A percentile compares a stretch with the other conserved stretches of the same genome.
Conservation (phyloP, 805 yeast species). For the Hanseniaspora taiwanica region DNA sequence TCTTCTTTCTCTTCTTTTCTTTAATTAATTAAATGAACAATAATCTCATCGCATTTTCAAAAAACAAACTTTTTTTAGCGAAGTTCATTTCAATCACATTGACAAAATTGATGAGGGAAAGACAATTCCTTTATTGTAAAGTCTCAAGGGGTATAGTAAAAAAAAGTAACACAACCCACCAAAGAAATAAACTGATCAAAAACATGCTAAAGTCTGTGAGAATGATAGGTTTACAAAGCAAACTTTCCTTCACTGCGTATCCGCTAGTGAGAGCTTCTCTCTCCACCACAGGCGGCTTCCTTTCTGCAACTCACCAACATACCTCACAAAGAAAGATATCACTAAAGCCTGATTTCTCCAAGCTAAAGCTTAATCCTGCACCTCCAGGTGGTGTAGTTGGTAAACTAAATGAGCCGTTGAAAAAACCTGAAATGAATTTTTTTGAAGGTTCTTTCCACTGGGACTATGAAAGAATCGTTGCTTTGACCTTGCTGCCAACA, state of each 20-base stretch:
- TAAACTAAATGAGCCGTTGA: slow-evolving; percentile 58
- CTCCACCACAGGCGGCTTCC: too few species aligned
- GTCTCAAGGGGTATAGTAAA: too few species aligned
- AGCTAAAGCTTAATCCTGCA: slow-evolving; percentile 39
- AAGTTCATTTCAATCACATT: too few species aligned
- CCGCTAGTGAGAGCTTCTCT: too few species aligned
- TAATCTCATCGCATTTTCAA: too few species aligned
- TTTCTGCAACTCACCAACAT: not conserved
- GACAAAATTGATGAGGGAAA: too few species aligned
- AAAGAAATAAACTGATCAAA: not conserved
- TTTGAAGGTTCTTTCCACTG: slow-evolving; percentile 63
- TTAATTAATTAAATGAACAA: too few species aligned
- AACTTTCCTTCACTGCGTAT: too few species aligned
- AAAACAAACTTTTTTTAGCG: too few species aligned
- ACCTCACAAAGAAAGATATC: not conserved
- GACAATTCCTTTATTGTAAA: too few species aligned
- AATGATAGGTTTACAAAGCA: not conserved
- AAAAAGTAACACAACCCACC: not conserved
- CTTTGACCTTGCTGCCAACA: slow-evolving; percentile 51
- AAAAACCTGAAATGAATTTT: slow-evolving; percentile 41
- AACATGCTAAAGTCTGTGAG: not conserved
- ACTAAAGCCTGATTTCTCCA: slow-evolving; percentile 9
- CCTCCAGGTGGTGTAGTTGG: slow-evolving; percentile 72
- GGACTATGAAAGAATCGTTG: slow-evolving; percentile 53
- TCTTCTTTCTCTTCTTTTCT: too few species aligned